Base-by-base conservation (phyloP, 805 yeast genomes). In the Kockiozyma suomiensis region DNA sequence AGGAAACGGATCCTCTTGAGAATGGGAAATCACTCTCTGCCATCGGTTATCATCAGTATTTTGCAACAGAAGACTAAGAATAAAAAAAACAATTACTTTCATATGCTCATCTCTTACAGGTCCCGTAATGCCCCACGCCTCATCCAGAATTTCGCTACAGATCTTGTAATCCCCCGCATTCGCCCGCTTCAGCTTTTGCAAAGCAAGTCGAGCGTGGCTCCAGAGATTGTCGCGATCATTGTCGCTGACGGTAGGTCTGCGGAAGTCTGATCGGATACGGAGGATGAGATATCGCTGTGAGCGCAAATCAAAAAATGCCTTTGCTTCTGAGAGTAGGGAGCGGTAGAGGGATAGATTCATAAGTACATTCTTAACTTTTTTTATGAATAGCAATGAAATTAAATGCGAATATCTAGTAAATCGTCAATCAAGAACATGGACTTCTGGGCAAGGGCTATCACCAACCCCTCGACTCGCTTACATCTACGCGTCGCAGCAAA, bases 271-370 rank as follows among this genome's bases (percentile, higher is more conserved):
- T 12, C 58, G 49, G n/a, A 54, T 23, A 25, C 49, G 40, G n/a
- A 35, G 8, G 17, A 21, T 3, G 8, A 58, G 21, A 17, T 30
- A 37, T 25, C 8, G 13, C 37, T 50, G 55, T 2, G 59, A 28
- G 13, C 48, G 50, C 37, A 42, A 37, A 40, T 58, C 62, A 19
- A 58, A 58, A 37, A 58, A 58, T 8, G 32, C 50, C 26, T 23
- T 17, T 4, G 32, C 17, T 21, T 58, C 59, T 5, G 45, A 30
- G 8, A 52, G 42, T 13, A 49, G 41, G 15, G 45, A 6, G 42
- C 50, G 54, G 25, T 40, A 47, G 13, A 40, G 6, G 5, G 48
- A 21, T 7, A 26, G 17, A 7, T 49, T 32, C 51, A 48, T 48
- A 12, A 28, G 6, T 28, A 10, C 38, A 17, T 46, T 10, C 8